Evolutionary conservation across 345 rosid genomes (phyloP).

Genomic region (Populus ilicifolia): DNA sequence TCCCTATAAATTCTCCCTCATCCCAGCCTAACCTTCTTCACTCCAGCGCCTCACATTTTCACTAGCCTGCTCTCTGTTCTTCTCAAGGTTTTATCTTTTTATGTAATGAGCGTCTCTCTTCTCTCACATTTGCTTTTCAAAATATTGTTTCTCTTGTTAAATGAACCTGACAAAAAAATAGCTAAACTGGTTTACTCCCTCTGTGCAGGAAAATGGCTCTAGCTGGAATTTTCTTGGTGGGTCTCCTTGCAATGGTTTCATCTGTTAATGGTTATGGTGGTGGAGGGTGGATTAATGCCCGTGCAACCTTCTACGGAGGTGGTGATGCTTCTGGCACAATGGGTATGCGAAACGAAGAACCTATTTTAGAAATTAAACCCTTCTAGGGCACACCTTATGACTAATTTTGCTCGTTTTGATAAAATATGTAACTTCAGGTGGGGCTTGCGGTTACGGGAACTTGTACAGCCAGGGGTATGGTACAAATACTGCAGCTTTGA

Average conservation of each 20-base stretch:
- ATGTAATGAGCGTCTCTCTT: conserved; percentile 27
- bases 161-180: background rate
- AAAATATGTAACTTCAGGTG: conserved; percentile 4
- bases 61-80: conserved; percentile 1
- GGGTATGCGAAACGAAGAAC: conserved; percentile 11
- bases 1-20: conserved; percentile 50
- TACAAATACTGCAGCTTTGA: conserved; percentile 29
- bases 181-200: background rate
- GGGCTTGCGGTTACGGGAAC: conserved; percentile 29
- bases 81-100: conserved; percentile 15
- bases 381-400: background rate
- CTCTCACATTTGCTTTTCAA: conserved; percentile 9
- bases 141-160: background rate
- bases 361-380: background rate
- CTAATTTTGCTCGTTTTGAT: background rate
- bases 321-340: conserved; percentile 33
- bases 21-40: conserved; percentile 33
- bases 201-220: conserved; percentile 50
- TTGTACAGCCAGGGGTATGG: conserved; percentile 29
- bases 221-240: conserved; percentile 32
- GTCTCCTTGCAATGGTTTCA: conserved; percentile 50
- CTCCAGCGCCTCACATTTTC: conserved; percentile 36
- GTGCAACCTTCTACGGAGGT: conserved; percentile 28
- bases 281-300: conserved; percentile 21
- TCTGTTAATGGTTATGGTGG: conserved; percentile 45